These are phyloP conservation scores for Metarhizium guizhouense DNA, from an alignment of 2,329 filamentous ascomycete genomes.

Conservation along the genomic window DNA sequence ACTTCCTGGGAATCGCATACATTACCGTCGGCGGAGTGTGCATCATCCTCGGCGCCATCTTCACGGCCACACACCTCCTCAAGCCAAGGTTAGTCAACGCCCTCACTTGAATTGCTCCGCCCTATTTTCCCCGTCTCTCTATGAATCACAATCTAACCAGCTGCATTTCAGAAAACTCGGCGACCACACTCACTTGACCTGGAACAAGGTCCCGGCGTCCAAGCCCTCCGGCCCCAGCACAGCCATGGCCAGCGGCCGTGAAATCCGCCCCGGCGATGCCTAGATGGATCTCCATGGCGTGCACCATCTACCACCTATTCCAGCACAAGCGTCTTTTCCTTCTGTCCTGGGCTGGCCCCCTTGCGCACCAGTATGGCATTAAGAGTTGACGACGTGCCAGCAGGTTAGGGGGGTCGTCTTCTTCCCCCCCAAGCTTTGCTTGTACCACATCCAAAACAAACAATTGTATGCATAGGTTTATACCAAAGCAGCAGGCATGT, in stretches of 20 bases:
- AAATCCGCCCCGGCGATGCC: constrained; percentile 36
- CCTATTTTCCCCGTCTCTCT: background rate
- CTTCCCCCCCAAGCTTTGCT: background rate
- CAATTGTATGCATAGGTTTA: background rate
- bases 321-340: background rate
- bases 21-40: constrained; percentile 90
- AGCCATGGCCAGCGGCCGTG: constrained; percentile 47
- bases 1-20: constrained; percentile 94
- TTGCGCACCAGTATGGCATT: background rate
- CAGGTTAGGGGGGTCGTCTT: background rate
- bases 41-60: constrained; percentile 77
- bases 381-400: background rate
- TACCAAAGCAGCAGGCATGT: background rate
- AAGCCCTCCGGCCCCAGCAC: constrained; percentile 32
- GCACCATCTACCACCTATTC: background rate
- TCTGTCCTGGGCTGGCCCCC: background rate
- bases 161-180: constrained; percentile 70
- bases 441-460: background rate
- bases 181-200: constrained; percentile 94
- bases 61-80: constrained; percentile 84
- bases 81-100: constrained; percentile 62
- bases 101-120: too few relatives aligned
- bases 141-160: background rate
- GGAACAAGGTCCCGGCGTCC: constrained; percentile 60
- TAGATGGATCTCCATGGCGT: constrained; percentile 25